These are phyloP conservation scores for Protomyces arabidopsidicola DNA, from an alignment of 1,139 yeast genomes.

Conservation along the genomic window DNA sequence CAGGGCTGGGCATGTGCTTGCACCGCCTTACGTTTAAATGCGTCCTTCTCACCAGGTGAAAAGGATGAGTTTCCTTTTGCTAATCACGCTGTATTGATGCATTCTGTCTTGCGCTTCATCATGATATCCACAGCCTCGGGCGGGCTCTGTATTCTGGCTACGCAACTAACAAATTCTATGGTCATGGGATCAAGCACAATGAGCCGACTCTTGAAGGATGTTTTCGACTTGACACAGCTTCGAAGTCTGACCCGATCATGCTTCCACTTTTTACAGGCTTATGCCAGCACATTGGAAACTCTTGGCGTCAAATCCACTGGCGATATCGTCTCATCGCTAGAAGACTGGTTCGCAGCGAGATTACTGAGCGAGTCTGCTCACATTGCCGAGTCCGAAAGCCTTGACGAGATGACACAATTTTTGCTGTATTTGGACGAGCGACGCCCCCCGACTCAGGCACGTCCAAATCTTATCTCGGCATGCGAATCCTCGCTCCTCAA, in stretches of 20 bases:
- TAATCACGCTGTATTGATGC: neutral
- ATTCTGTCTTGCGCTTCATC: neutral
- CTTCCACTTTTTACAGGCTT: neutral
- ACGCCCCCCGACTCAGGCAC: too few species aligned
- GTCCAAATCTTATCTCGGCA: too few species aligned
- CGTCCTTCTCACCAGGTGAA: too few species aligned
- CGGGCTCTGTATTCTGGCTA: neutral
- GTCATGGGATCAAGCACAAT: neutral
- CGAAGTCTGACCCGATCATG: neutral
- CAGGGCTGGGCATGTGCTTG: neutral
- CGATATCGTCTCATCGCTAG: neutral
- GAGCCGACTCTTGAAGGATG: neutral
- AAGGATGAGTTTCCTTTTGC: too few species aligned
- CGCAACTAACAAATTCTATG: neutral
- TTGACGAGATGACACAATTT: neutral
- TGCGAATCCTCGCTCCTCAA: too few species aligned
- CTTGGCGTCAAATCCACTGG: neutral
- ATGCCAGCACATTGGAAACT: too few species aligned
- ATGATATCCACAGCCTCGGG: neutral
- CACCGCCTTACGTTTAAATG: neutral
- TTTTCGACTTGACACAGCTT: neutral
- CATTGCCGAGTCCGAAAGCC: neutral
- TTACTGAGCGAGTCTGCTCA: neutral
- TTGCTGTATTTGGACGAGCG: too few species aligned
- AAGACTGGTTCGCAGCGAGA: neutral